Conservation (phyloP, 176 grass and related monocot genomes). For the Rhipidocladum racemiflorum region DNA sequence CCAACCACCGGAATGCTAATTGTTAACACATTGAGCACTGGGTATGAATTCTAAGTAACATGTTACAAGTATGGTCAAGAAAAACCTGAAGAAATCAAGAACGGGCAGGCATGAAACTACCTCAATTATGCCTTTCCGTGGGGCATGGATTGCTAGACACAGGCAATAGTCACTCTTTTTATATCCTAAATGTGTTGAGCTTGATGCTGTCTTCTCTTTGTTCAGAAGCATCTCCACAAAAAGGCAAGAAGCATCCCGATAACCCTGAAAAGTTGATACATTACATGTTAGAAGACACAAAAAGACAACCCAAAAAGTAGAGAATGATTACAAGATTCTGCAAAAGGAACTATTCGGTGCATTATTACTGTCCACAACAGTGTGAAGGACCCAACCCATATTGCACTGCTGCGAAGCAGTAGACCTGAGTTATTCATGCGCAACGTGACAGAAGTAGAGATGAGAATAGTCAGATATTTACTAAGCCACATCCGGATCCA, state of each 20-base stretch:
- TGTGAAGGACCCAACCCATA: neutral
- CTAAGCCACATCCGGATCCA: neutral
- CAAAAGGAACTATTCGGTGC: neutral
- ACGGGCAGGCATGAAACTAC: slow-evolving; percentile 25
- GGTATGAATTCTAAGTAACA: neutral
- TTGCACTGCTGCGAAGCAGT: neutral
- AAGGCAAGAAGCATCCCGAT: slow-evolving; percentile 92
- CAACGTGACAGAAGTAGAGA: neutral
- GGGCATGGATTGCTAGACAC: slow-evolving; percentile 94
- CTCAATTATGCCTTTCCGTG: slow-evolving; percentile 95
- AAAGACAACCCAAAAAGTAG: neutral
- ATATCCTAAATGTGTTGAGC: slow-evolving; percentile 45
- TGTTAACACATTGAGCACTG: neutral
- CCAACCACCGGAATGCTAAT: neutral
- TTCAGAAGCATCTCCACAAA: slow-evolving; percentile 84
- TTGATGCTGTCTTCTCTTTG: slow-evolving; percentile 63
- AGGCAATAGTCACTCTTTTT: slow-evolving; percentile 88
- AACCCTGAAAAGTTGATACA: slow-evolving; percentile 57
- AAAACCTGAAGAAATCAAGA: neutral
- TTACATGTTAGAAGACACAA: neutral
- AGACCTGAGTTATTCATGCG: neutral
- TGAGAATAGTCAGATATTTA: neutral
- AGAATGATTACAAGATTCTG: neutral
- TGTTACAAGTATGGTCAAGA: neutral
- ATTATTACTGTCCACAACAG: neutral